Base-by-base conservation (phyloP, 495 filamentous ascomycete genomes). In the Lophiotrema nucula region DNA sequence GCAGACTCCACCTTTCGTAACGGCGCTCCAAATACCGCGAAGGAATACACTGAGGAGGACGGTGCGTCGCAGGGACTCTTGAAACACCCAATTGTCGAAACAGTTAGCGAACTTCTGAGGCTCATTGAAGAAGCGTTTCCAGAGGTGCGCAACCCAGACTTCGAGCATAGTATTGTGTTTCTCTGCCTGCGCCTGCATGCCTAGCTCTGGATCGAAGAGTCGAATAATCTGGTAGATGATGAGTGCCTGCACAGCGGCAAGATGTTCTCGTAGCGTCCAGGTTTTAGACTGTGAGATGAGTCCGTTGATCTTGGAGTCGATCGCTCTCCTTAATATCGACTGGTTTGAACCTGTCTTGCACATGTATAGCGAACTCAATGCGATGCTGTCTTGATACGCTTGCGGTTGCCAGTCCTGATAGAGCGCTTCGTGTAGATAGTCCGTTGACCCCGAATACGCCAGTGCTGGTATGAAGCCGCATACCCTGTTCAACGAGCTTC, bases 181-280 rank as follows among this genome's bases (percentile, higher is more conserved):
- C n/a, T 33, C 53, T 1, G 48, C 49, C 6, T 21, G 11, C 16
- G 33, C 31, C 25, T 53, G 45, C 8, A 50, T 39, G 11, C 27
- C 10, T 11, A 64, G 45, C 10, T 50, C 44, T 4, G 54, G 35
- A 27, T 64, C 61, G 46, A 64, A 64, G 5, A 64, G 44, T 12
- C 55, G 54, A 11, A 64, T 59, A 24, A 59, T 58, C 38, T 64
- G 61, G 50, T 64, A 64, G 41, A 64, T 56, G 3, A 56, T 51
- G 24, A 64, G 55, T 1, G 61, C 55, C 45, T 64, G 61, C 15
- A 64, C 55, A 13, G 61, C 55, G 31, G 61, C 61, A 15, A 64
- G 61, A 35, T 53, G 53, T 8, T 64, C 55, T 1, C 35, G 6
- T 0, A 64, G 49, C 1, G 24, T 21, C 61, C 60, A 58, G 33